Evolutionary conservation across 2,329 filamentous ascomycete species (phyloP).

Genomic region (Aspergillus tamarii): DNA sequence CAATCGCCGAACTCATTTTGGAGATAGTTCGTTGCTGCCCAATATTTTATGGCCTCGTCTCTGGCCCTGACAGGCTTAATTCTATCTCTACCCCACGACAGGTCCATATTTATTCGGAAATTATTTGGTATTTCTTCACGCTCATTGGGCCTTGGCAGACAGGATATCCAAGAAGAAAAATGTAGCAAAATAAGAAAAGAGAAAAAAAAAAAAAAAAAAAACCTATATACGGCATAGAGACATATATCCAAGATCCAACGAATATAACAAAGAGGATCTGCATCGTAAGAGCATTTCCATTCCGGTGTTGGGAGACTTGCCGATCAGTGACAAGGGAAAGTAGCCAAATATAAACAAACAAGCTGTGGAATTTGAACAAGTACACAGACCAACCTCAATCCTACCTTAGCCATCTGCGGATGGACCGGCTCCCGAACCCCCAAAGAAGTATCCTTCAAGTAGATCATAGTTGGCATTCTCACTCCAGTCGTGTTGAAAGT

Average conservation of each 20-base stretch:
- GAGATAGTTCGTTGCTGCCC: background rate
- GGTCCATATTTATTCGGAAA: background rate
- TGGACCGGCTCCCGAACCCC: constrained; percentile 41
- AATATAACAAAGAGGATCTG: constrained; percentile 3
- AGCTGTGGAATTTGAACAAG: background rate
- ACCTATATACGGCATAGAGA: background rate
- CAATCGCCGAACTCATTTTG: background rate
- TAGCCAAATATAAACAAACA: constrained; percentile 5
- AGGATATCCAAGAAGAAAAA: background rate
- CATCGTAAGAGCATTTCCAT: constrained; percentile 15
- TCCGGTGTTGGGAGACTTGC: background rate
- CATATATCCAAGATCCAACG: constrained; percentile 1
- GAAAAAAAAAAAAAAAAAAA: background rate
- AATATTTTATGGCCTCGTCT: constrained; percentile 6
- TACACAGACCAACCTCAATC: background rate
- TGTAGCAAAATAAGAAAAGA: background rate
- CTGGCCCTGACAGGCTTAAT: background rate
- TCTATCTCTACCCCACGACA: background rate
- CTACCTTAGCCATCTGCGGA: constrained; percentile 21
- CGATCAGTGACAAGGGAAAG: constrained; percentile 10
- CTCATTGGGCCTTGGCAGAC: background rate
- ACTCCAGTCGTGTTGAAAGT: constrained; percentile 53
- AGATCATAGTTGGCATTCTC: constrained; percentile 54
- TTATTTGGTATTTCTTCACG: background rate
- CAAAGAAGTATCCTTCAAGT: constrained; percentile 61